Conservation (phyloP, 2,329 filamentous ascomycete species). For the Cryphonectria parasitica region DNA sequence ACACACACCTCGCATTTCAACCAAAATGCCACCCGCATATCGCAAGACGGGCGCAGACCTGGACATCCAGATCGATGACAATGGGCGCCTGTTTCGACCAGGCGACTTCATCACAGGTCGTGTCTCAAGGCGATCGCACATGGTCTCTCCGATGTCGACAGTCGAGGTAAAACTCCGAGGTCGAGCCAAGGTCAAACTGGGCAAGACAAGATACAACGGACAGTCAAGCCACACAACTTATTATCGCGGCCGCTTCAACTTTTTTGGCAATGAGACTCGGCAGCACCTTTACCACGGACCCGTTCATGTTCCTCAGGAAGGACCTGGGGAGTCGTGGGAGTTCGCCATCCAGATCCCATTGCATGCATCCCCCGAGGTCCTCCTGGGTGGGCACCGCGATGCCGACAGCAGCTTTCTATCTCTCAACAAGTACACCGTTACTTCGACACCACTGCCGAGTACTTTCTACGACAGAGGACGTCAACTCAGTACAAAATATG, state of each 20-base stretch:
- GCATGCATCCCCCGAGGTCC: conserved; percentile 13
- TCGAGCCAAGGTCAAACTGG: background rate
- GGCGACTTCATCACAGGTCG: conserved; percentile 38
- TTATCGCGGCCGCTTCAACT: conserved; percentile 35
- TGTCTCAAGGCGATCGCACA: conserved; percentile 31
- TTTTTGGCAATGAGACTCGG: conserved; percentile 30
- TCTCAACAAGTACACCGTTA: conserved; percentile 13
- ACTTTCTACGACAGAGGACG: conserved; percentile 16
- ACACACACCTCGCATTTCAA: background rate
- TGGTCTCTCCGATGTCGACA: conserved; percentile 32
- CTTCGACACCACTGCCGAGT: conserved; percentile 29
- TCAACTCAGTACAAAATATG: conserved; percentile 23
- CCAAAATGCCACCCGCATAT: conserved; percentile 17
- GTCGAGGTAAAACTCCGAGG: conserved; percentile 32
- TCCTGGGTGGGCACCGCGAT: conserved; percentile 1
- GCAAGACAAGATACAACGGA: background rate
- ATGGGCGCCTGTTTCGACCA: conserved; percentile 20
- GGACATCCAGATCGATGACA: conserved; percentile 21
- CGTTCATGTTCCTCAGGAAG: conserved; percentile 32
- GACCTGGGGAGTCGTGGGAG: conserved; percentile 33
- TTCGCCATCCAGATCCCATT: conserved; percentile 38
- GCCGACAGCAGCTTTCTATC: conserved; percentile 31
- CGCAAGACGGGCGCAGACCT: conserved; percentile 9
- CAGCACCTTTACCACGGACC: conserved; percentile 32
- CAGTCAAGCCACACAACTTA: background rate